Conservation (phyloP, 2,329 filamentous ascomycete species). For the Xylariaceae sp. region DNA sequence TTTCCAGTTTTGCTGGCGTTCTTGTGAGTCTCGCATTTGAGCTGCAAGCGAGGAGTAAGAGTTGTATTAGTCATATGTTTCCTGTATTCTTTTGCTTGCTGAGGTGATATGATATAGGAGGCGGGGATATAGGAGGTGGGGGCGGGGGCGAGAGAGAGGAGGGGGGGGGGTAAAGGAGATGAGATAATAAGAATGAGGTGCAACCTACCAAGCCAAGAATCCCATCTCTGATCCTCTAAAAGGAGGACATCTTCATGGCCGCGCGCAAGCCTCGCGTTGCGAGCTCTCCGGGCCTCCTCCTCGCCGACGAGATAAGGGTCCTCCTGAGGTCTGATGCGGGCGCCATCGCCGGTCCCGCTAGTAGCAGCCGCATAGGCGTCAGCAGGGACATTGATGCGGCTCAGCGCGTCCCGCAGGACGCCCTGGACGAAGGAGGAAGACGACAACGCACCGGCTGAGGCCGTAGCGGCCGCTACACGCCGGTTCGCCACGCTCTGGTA, state of each 20-base stretch:
- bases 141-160: neutral
- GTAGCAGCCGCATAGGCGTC: constrained; percentile 8
- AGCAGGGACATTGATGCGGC: constrained; percentile 21
- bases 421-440: constrained; percentile 22
- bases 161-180: neutral
- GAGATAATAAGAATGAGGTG: neutral
- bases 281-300: constrained; percentile 53
- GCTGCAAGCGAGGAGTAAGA: constrained; percentile 31
- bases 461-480: constrained; percentile 45
- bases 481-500: constrained; percentile 61
- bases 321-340: constrained; percentile 50
- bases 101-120: neutral
- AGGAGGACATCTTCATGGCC: constrained; percentile 52
- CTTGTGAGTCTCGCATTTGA: constrained; percentile 47
- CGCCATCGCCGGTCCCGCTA: constrained; percentile 18
- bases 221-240: constrained; percentile 55
- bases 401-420: constrained; percentile 26
- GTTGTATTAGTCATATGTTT: neutral
- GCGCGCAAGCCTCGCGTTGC: constrained; percentile 51
- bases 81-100: neutral
- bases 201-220: constrained; percentile 53
- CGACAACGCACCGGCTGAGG: constrained; percentile 16
- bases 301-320: constrained; percentile 65
- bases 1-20: constrained; percentile 46
- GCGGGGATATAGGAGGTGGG: neutral